Evolutionary conservation across 2,329 filamentous ascomycete genomes (phyloP).

Genomic region (Diaporthe humulicola): DNA sequence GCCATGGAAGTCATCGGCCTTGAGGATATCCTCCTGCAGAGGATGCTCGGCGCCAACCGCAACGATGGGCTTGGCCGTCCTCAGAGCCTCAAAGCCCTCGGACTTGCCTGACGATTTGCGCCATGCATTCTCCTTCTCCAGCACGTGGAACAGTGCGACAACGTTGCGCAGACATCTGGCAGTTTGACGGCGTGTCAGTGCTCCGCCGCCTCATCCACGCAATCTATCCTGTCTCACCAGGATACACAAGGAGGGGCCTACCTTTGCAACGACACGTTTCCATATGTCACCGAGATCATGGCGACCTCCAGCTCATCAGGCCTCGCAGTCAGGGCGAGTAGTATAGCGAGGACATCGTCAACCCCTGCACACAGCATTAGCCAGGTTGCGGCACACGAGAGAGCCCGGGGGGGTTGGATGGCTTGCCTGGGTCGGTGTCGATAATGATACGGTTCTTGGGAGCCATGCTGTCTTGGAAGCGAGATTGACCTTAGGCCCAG

Average conservation of each 20-base stretch:
- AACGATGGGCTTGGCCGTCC: constrained; percentile 81
- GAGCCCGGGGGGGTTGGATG: neutral
- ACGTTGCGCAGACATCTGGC: constrained; percentile 86
- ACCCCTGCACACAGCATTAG: constrained; percentile 69
- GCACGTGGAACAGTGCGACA: constrained; percentile 89
- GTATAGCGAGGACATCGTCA: constrained; percentile 90
- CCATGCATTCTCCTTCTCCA: constrained; percentile 92
- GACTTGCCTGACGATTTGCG: constrained; percentile 75
- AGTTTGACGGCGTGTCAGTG: constrained; percentile 13
- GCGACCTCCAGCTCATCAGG: constrained; percentile 88
- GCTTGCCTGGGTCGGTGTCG: constrained; percentile 88
- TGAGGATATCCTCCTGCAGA: constrained; percentile 83
- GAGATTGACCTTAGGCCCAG: constrained; percentile 1
- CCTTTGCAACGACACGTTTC: constrained; percentile 91
- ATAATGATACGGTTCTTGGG: constrained; percentile 87
- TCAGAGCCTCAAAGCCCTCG: constrained; percentile 80
- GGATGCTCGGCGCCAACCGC: constrained; percentile 90
- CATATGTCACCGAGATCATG: constrained; percentile 91
- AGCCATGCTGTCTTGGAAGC: constrained; percentile 62
- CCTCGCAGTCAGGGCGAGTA: constrained; percentile 85
- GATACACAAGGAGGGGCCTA: constrained; percentile 51
- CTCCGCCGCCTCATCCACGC: neutral
- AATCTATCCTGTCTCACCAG: constrained; percentile 28
- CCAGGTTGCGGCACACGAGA: neutral
- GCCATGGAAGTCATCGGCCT: constrained; percentile 90